phyloP scores from a whole-genome alignment of 371 early-diverging fungal genomes.

The Rhizopus sp. region DNA sequence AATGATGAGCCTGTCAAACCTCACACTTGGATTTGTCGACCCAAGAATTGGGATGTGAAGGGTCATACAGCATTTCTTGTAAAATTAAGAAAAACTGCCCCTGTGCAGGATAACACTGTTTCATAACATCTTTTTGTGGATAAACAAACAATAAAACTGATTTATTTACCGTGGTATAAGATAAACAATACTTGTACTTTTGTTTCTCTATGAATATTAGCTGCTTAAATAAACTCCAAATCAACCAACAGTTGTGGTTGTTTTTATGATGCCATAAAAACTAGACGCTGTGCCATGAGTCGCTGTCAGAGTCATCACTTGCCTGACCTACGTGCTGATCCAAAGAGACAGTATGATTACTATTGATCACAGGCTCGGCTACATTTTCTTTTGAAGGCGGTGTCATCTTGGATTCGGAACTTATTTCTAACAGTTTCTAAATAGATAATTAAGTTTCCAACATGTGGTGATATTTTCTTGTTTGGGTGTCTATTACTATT shows the following conservation, averaged over 20 bases:
- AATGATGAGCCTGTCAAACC: constrained; percentile 3
- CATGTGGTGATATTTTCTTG: neutral
- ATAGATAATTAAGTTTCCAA: too few relatives aligned
- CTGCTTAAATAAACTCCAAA: too few relatives aligned
- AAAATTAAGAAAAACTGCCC: constrained; percentile 31
- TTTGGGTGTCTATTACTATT: neutral
- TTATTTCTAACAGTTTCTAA: neutral
- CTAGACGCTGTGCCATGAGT: constrained; percentile 25
- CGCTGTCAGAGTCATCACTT: constrained; percentile 21
- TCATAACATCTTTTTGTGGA: too few relatives aligned
- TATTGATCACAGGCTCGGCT: neutral
- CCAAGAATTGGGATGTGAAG: constrained; percentile 55
- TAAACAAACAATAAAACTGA: too few relatives aligned
- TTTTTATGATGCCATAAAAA: too few relatives aligned
- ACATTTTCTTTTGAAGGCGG: neutral
- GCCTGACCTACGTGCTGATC: neutral
- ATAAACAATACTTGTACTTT: too few relatives aligned
- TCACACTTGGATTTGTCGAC: constrained; percentile 64
- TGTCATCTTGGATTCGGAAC: neutral
- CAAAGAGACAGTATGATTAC: constrained; percentile 1
- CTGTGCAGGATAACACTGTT: neutral
- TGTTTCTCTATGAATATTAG: too few relatives aligned
- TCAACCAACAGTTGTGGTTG: too few relatives aligned
- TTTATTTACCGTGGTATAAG: too few relatives aligned
- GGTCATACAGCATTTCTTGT: constrained; percentile 71